phyloP scores from a whole-genome alignment of 208 protist species.

The Leishmania mexicana region DNA sequence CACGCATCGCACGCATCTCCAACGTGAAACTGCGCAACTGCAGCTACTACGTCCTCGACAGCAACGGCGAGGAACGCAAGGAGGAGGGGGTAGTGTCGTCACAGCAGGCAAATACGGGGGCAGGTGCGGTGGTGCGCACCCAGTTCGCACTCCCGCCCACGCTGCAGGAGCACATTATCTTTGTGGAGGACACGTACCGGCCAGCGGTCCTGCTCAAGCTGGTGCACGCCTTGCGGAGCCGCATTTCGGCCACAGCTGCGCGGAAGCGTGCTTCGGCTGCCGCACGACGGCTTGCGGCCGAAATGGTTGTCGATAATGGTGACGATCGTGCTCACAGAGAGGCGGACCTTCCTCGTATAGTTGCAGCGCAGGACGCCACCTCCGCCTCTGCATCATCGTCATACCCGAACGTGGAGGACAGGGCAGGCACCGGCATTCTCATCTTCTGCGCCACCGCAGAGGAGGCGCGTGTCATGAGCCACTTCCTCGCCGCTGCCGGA shows the following conservation, averaged over 20 bases:
- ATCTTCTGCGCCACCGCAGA: conserved; percentile 88
- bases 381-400: conserved; percentile 7
- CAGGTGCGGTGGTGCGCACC: conserved; percentile 36
- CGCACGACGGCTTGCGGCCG: conserved; percentile 11
- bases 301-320: neutral
- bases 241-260: conserved; percentile 19
- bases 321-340: conserved; percentile 27
- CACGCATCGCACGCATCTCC: conserved; percentile 79
- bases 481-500: conserved; percentile 82
- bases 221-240: conserved; percentile 48
- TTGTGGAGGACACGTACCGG: conserved; percentile 81
- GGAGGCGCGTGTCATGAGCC: conserved; percentile 87
- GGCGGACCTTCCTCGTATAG: neutral
- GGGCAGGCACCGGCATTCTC: conserved; percentile 69
- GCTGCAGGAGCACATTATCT: conserved; percentile 86
- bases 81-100: conserved; percentile 22
- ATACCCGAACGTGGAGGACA: conserved; percentile 61
- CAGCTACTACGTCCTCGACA: conserved; percentile 79
- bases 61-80: conserved; percentile 56
- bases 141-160: conserved; percentile 82
- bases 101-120: neutral
- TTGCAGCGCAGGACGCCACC: neutral
- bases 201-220: conserved; percentile 89
- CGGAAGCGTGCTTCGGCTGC: conserved; percentile 6
- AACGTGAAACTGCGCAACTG: conserved; percentile 89